phyloP scores from a whole-genome alignment of 1,139 yeast species.

The Candida labiduridarum region DNA sequence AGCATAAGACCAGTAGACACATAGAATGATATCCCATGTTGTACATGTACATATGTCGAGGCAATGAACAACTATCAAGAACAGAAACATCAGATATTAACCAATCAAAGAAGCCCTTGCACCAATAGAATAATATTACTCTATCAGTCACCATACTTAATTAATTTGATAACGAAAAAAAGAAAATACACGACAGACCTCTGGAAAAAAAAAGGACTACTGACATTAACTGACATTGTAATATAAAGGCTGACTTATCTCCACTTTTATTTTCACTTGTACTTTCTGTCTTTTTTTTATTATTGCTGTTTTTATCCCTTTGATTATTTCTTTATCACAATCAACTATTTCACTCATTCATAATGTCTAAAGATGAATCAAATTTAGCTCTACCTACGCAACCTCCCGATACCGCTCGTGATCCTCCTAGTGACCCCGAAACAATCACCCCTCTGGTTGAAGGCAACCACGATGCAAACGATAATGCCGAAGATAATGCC shows the following conservation, averaged over 20 bases:
- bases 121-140: too few relatives aligned
- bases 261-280: neutral
- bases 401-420: neutral
- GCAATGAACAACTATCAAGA: too few relatives aligned
- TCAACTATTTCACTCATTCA: neutral
- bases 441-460: neutral
- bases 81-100: too few relatives aligned
- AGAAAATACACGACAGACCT: too few relatives aligned
- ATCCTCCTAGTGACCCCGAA: neutral
- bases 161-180: too few relatives aligned
- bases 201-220: too few relatives aligned
- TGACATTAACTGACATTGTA: neutral
- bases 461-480: neutral
- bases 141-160: too few relatives aligned
- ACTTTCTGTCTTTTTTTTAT: neutral
- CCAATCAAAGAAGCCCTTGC: too few relatives aligned
- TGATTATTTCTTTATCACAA: neutral
- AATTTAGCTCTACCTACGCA: neutral
- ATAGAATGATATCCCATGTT: too few relatives aligned
- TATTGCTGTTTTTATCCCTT: neutral
- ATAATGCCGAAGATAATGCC: neutral
- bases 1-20: too few relatives aligned
- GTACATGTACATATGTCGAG: too few relatives aligned
- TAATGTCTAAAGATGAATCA: neutral
- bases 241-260: neutral